A percentile compares a stretch with the other conserved stretches of the same genome.
phyloP scores from a whole-genome alignment of 2,329 filamentous ascomycete genomes.

The Colletotrichum sp. region DNA sequence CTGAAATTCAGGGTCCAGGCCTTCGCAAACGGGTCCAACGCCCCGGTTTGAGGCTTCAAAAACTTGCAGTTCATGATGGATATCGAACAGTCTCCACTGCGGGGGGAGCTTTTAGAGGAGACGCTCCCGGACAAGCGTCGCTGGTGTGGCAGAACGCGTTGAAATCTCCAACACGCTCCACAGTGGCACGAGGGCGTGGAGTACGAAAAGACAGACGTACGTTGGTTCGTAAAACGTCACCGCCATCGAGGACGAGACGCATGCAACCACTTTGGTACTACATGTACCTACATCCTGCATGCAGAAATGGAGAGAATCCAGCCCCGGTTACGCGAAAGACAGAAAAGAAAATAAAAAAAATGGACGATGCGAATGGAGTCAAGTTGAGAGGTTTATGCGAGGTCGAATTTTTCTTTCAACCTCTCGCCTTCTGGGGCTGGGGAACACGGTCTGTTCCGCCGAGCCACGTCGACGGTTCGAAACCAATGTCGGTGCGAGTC shows the following conservation, averaged over 20 bases:
- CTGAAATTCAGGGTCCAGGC: conserved; percentile 12
- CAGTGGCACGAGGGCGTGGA: not conserved
- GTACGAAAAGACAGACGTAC: not conserved
- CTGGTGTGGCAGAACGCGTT: not conserved
- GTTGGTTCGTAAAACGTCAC: not conserved
- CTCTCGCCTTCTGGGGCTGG: not conserved
- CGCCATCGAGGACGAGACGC: not conserved
- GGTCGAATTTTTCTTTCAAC: not conserved
- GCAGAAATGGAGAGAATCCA: not conserved
- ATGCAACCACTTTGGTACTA: conserved; percentile 16
- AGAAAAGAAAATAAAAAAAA: not conserved
- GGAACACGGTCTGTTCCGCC: not conserved
- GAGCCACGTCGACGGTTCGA: not conserved
- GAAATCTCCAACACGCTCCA: conserved; percentile 1
- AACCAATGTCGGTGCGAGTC: not conserved
- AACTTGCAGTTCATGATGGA: conserved; percentile 12
- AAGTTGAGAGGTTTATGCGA: conserved; percentile 2
- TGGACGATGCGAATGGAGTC: not conserved
- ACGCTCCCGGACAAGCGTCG: conserved; percentile 9
- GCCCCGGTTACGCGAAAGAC: not conserved
- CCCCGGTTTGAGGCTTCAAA: conserved; percentile 15
- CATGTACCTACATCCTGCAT: conserved; percentile 11
- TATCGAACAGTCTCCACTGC: conserved; percentile 11
- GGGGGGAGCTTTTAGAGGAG: not conserved
- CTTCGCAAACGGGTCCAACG: not conserved